phyloP scores from a whole-genome alignment of 208 protist genomes.

The Porcisia hertigi region DNA sequence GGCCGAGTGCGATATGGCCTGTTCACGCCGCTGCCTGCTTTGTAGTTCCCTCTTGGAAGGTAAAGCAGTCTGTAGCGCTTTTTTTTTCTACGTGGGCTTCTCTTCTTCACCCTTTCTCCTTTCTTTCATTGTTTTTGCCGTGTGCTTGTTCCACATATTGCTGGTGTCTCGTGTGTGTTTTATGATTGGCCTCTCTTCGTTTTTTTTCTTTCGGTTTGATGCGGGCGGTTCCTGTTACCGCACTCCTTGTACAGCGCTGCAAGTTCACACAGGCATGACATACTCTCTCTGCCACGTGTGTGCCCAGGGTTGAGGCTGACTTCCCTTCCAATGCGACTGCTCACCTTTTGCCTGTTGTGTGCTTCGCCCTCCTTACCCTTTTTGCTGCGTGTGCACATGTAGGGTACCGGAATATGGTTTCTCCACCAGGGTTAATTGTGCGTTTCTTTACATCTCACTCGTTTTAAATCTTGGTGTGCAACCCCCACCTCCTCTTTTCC shows the following conservation, averaged over 20 bases:
- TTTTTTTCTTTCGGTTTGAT: background rate
- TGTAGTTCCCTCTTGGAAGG: constrained; percentile 10
- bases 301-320: background rate
- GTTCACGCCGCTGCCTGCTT: background rate
- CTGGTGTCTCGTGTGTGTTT: background rate
- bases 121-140: constrained; percentile 7
- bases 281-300: constrained; percentile 9
- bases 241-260: background rate
- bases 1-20: too few relatives aligned
- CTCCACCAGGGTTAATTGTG: background rate
- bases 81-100: background rate
- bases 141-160: background rate
- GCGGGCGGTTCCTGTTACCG: background rate
- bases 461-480: background rate
- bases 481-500: background rate
- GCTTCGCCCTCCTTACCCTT: background rate
- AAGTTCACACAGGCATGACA: constrained; percentile 8
- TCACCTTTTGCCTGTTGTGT: background rate
- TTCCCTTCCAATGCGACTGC: background rate
- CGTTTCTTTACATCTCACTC: background rate
- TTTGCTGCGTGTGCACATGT: background rate
- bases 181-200: background rate
- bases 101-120: background rate
- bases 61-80: background rate
- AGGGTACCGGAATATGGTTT: background rate